Base-by-base conservation (phyloP, 2,329 filamentous ascomycete species). In the Fusarium secorum region DNA sequence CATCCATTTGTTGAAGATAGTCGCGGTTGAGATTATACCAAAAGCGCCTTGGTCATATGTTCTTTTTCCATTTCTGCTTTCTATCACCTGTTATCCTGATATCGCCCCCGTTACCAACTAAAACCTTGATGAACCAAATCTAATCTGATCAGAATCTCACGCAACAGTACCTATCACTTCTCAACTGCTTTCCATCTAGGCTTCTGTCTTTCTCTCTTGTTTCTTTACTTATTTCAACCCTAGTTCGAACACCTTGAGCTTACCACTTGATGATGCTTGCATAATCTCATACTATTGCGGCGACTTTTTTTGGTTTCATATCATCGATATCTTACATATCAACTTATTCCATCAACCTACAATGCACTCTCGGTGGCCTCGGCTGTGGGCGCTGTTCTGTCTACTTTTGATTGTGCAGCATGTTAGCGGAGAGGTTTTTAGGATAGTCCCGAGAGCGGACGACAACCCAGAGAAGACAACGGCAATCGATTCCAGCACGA, bases 311-410 rank as follows among this genome's bases (percentile, higher is more conserved):
- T 64, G 68, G 71, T 60, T 69, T 45, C 60, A 60, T 59, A 38
- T 39, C 49, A 36, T 46, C 39, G 58, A 57, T 33, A 32, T 11
- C 42, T 55, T 44, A 42, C 32, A 61, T 51, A 56, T 39, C 42
- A 58, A 32, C 48, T 54, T 33, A n/a, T 56, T 22, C n/a, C 44
- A 53, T 51, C 56, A 11, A 66, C 52, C 35, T 52, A 75, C 44
- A 53, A 84, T 84, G 83, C 66, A 79, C 55, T 68, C 72, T 28
- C 79, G 73, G 62, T 75, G 79, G 66, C 63, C 73, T 59, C 78
- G 77, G 51, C 59, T 82, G 45, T 81, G 78, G 78, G 78, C 78
- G 38, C 68, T 85, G 46, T 71, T 86, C 60, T 81, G 80, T 71
- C 73, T 85, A 26, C 53, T 80, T 7, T 51, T 85, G 44, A 76